phyloP scores from a whole-genome alignment of 768 basidiomycete genomes.

The Tulasnella sp. region DNA sequence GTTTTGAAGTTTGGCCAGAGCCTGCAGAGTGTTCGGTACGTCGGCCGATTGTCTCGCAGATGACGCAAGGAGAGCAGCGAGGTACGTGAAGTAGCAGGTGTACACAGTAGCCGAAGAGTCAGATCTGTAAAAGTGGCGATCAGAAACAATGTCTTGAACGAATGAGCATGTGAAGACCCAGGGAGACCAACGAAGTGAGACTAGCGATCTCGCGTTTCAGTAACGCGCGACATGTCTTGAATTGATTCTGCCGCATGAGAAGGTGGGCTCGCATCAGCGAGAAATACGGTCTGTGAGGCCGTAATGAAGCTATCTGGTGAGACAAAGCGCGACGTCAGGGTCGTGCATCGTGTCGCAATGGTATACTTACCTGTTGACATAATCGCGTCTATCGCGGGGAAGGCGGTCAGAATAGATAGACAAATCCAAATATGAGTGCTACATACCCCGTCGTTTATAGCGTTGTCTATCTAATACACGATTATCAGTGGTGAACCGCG shows the following conservation, averaged over 20 bases:
- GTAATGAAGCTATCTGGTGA: slow-evolving; percentile 47
- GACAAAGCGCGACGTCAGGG: background rate
- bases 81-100: slow-evolving; percentile 41
- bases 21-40: slow-evolving; percentile 14
- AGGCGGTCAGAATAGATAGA: background rate
- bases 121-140: slow-evolving; percentile 1
- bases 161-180: background rate
- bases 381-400: background rate
- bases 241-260: slow-evolving; percentile 40
- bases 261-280: slow-evolving; percentile 54
- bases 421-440: slow-evolving; percentile 31
- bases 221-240: slow-evolving; percentile 49
- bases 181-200: slow-evolving; percentile 24
- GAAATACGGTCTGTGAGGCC: slow-evolving; percentile 48
- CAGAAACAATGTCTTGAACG: background rate
- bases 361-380: slow-evolving; percentile 3
- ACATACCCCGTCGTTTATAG: slow-evolving; percentile 54
- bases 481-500: background rate
- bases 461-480: slow-evolving; percentile 42
- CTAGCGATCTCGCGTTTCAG: slow-evolving; percentile 43
- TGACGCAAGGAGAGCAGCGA: slow-evolving; percentile 22
- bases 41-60: slow-evolving; percentile 15
- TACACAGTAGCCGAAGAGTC: slow-evolving; percentile 45
- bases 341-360: background rate
- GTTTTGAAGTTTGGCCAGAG: slow-evolving; percentile 11